A percentile compares a stretch with the other conserved stretches of the same genome.
Evolutionary conservation across 2,329 filamentous ascomycete genomes (phyloP).

Genomic region (Colletotrichum eleusines): DNA sequence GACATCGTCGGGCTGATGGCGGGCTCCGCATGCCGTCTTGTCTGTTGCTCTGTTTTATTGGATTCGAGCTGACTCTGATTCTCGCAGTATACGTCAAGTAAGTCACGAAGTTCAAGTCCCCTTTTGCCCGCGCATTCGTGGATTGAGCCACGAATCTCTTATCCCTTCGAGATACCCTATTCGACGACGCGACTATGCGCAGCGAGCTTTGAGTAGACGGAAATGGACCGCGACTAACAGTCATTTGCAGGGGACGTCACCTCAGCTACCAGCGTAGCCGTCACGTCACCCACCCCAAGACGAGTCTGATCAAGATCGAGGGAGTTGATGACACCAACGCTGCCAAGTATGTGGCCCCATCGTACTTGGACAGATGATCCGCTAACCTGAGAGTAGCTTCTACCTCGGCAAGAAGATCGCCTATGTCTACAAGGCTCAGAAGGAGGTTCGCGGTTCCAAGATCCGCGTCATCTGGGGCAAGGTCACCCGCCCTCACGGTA

Average conservation of each 20-base stretch:
- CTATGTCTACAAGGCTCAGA: slow-evolving; percentile 97
- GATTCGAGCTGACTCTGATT: slow-evolving; percentile 53
- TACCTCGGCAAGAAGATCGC: slow-evolving; percentile 99
- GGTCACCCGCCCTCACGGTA: slow-evolving; percentile 95
- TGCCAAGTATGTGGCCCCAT: slow-evolving; percentile 77
- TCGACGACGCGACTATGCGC: slow-evolving; percentile 11
- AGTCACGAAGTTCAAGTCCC: slow-evolving; percentile 59
- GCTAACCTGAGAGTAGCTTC: slow-evolving; percentile 69
- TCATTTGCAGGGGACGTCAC: slow-evolving; percentile 84
- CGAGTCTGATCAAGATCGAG: slow-evolving; percentile 98
- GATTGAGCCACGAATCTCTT: slow-evolving; percentile 18
- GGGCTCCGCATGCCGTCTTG: slow-evolving; percentile 14
- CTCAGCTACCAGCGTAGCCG: slow-evolving; percentile 97
- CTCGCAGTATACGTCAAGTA: slow-evolving; percentile 86
- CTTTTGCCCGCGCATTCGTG: slow-evolving; percentile 8
- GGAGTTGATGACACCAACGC: slow-evolving; percentile 91
- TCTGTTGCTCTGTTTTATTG: background rate
- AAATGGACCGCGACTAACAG: slow-evolving; percentile 33
- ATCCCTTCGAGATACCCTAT: slow-evolving; percentile 1
- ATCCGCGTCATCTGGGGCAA: slow-evolving; percentile 99
- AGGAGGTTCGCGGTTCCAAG: slow-evolving; percentile 96
- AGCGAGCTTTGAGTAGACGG: background rate
- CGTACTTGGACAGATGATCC: background rate
- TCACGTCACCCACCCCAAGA: slow-evolving; percentile 90
- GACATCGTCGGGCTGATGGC: background rate